Evolutionary conservation across 768 basidiomycete genomes (phyloP).

Genomic region (Russula foetens): DNA sequence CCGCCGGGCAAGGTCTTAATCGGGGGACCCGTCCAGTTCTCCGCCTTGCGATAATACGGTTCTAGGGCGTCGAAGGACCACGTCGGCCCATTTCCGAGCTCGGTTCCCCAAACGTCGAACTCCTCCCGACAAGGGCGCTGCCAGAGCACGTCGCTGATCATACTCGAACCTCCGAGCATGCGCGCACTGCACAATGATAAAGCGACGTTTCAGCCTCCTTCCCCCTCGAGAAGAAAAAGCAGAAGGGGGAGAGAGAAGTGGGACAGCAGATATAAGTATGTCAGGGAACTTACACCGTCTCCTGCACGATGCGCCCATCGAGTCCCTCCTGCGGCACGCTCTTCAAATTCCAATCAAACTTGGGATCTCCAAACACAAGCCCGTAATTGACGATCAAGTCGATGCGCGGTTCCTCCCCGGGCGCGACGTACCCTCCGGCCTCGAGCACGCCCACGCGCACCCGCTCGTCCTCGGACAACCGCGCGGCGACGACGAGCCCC

Average conservation of each 20-base stretch:
- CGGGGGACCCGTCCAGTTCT: constrained; percentile 17
- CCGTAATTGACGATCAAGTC: constrained; percentile 14
- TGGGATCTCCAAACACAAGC: constrained; percentile 14
- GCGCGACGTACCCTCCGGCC: constrained; percentile 23
- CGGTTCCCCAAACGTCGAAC: constrained; percentile 15
- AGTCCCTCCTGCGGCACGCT: constrained; percentile 16
- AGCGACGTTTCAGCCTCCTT: too few species aligned
- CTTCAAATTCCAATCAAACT: constrained; percentile 16
- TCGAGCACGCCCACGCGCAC: constrained; percentile 25
- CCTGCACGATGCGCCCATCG: constrained; percentile 10
- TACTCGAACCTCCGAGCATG: constrained; percentile 17
- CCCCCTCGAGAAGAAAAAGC: neutral
- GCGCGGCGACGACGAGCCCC: constrained; percentile 27
- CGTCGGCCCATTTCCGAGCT: constrained; percentile 11
- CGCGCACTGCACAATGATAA: constrained; percentile 4
- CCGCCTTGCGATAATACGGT: constrained; percentile 17
- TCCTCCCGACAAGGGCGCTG: constrained; percentile 18
- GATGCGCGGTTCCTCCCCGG: constrained; percentile 13
- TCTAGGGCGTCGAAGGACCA: constrained; percentile 16
- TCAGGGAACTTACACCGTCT: constrained; percentile 8
- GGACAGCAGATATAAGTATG: neutral
- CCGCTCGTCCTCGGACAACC: constrained; percentile 22
- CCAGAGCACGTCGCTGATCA: constrained; percentile 20
- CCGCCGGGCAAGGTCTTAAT: constrained; percentile 11
- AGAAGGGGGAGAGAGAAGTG: too few species aligned